These are phyloP conservation scores for Parastagonospora avenae DNA, from an alignment of 2,329 filamentous ascomycete species.

Conservation along the genomic window DNA sequence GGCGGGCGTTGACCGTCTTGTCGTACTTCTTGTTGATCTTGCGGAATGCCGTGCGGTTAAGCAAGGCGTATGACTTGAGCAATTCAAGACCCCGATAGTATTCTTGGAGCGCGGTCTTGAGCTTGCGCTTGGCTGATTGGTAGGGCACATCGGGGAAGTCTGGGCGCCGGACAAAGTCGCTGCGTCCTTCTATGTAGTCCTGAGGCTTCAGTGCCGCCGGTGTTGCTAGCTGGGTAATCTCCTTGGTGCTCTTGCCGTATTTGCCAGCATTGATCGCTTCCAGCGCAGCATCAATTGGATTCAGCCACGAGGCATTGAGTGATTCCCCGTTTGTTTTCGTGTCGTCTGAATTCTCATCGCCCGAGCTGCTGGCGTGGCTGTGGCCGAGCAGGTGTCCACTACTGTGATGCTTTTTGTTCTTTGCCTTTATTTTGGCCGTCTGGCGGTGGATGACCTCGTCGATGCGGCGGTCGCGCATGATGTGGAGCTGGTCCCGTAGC, in stretches of 20 bases:
- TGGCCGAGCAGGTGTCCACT: constrained; percentile 16
- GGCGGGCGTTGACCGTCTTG: constrained; percentile 81
- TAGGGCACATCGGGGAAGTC: constrained; percentile 70
- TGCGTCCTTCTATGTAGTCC: constrained; percentile 37
- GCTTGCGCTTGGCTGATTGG: constrained; percentile 83
- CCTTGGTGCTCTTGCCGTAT: constrained; percentile 62
- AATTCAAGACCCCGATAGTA: constrained; percentile 92
- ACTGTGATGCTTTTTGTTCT: constrained; percentile 21
- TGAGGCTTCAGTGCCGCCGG: constrained; percentile 49
- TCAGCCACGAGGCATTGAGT: constrained; percentile 28
- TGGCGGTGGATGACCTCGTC: constrained; percentile 68
- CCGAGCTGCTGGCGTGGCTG: constrained; percentile 25
- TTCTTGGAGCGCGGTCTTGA: constrained; percentile 89
- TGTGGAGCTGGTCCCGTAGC: constrained; percentile 83
- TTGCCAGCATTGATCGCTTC: constrained; percentile 49
- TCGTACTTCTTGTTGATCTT: constrained; percentile 99
- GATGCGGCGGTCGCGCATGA: constrained; percentile 85
- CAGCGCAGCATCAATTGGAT: constrained; percentile 51
- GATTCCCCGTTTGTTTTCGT: constrained; percentile 19
- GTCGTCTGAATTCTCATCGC: constrained; percentile 23
- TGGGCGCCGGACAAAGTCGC: constrained; percentile 51
- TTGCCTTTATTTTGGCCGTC: constrained; percentile 39
- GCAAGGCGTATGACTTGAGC: constrained; percentile 85
- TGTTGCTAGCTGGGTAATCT: constrained; percentile 45
- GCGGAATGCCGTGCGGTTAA: constrained; percentile 91